Evolutionary conservation across 2,329 filamentous ascomycete species (phyloP).

Genomic region (Chrysosphaeria jannelii): DNA sequence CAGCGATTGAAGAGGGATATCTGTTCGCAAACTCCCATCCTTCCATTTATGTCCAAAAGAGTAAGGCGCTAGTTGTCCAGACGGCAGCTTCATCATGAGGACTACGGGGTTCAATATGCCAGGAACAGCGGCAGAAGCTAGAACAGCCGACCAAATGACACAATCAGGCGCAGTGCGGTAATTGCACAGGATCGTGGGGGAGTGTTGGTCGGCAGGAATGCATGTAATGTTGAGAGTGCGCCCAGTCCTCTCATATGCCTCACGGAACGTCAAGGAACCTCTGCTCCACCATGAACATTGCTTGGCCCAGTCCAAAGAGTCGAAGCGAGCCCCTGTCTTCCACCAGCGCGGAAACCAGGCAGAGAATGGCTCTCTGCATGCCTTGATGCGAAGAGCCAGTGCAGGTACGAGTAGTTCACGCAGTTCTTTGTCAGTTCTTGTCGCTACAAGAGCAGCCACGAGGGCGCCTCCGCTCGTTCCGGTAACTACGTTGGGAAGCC

Average conservation of each 20-base stretch:
- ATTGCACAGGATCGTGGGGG: slow-evolving; percentile 72
- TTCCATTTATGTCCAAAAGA: slow-evolving; percentile 99
- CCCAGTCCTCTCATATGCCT: slow-evolving; percentile 81
- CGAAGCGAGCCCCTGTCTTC: slow-evolving; percentile 76
- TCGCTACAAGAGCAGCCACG: slow-evolving; percentile 62
- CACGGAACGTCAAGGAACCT: slow-evolving; percentile 77
- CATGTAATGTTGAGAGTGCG: slow-evolving; percentile 89
- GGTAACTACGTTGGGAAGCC: slow-evolving; percentile 81
- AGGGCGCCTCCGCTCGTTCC: slow-evolving; percentile 86
- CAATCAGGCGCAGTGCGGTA: slow-evolving; percentile 89
- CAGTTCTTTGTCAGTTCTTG: slow-evolving; percentile 73
- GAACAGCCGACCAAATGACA: slow-evolving; percentile 88
- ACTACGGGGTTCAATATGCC: slow-evolving; percentile 90
- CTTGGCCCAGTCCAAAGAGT: slow-evolving; percentile 71
- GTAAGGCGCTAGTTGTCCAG: slow-evolving; percentile 41
- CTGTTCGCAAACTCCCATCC: slow-evolving; percentile 75
- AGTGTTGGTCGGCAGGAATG: slow-evolving; percentile 85
- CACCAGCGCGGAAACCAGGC: slow-evolving; percentile 70
- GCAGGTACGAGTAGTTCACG: slow-evolving; percentile 62
- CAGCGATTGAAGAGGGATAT: slow-evolving; percentile 78
- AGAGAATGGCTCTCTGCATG: slow-evolving; percentile 47
- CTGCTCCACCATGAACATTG: slow-evolving; percentile 70
- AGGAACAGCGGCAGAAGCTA: slow-evolving; percentile 83
- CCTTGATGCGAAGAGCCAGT: slow-evolving; percentile 56
- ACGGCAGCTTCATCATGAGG: slow-evolving; percentile 55